phyloP scores from a whole-genome alignment of 495 filamentous ascomycete species.

The Neurospora sp. region DNA sequence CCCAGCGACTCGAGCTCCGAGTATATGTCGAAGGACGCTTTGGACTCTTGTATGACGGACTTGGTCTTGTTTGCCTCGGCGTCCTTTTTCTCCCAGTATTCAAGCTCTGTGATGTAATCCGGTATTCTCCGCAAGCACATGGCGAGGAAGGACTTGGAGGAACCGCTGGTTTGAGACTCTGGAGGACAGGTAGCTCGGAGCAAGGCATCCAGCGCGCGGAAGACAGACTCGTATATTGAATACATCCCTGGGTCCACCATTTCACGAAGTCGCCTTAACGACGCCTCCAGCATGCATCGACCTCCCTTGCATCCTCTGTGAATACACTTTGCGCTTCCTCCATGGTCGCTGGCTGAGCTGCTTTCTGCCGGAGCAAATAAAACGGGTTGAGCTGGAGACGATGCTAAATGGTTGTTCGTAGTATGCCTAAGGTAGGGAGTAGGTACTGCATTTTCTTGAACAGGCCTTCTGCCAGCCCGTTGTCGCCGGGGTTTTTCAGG shows the following conservation, averaged over 20 bases:
- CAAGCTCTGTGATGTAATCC: slow-evolving; percentile 50
- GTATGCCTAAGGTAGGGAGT: slow-evolving; percentile 20
- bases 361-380: not conserved
- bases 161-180: slow-evolving; percentile 3
- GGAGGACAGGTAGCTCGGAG: slow-evolving; percentile 31
- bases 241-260: not conserved
- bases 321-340: not conserved
- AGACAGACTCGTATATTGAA: slow-evolving; percentile 24
- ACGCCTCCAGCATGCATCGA: slow-evolving; percentile 9
- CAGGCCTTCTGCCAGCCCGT: slow-evolving; percentile 1
- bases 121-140: slow-evolving; percentile 56
- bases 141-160: slow-evolving; percentile 45
- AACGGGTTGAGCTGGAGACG: slow-evolving; percentile 1
- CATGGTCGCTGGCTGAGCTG: not conserved
- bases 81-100: slow-evolving; percentile 39
- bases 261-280: no score
- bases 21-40: slow-evolving; percentile 45
- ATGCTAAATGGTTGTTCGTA: slow-evolving; percentile 13
- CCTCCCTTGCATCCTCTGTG: slow-evolving; percentile 3
- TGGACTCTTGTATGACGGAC: slow-evolving; percentile 25
- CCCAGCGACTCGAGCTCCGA: slow-evolving; percentile 56
- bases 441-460: slow-evolving; percentile 13
- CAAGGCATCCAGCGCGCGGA: slow-evolving; percentile 37
- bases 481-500: slow-evolving; percentile 9
- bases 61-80: slow-evolving; percentile 39